Conservation (phyloP, 345 rosid species). For the Adansonia digitata region DNA sequence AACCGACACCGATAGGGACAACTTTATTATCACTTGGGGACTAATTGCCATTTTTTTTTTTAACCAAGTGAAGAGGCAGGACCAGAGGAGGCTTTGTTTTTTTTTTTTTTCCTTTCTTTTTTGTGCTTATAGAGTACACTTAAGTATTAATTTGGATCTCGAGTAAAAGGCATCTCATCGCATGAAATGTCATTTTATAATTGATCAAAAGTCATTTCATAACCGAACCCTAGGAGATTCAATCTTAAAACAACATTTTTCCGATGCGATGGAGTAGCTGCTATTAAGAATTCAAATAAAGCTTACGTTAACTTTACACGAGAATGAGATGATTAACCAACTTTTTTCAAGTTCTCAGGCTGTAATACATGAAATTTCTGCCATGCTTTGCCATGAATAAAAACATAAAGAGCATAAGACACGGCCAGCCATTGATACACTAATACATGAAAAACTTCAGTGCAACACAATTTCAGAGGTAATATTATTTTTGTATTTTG, state of each 20-base stretch:
- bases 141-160: no score
- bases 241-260: no score
- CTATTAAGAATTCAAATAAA: no score
- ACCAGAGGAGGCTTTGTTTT: neutral
- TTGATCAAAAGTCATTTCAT: no score
- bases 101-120: neutral
- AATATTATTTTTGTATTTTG: neutral
- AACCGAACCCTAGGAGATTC: no score
- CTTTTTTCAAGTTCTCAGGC: neutral
- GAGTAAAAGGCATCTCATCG: no score
- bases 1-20: constrained; percentile 39
- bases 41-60: neutral
- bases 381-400: neutral
- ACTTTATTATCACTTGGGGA: constrained; percentile 9
- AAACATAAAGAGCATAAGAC: neutral
- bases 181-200: no score
- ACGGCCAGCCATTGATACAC: neutral
- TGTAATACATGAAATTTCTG: neutral
- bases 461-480: neutral
- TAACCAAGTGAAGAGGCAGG: neutral
- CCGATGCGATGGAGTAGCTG: no score
- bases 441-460: neutral
- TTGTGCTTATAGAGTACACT: no score
- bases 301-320: no score
- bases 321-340: neutral